Evolutionary conservation across 2,329 filamentous ascomycete species (phyloP), one percentile per base, ranked within the genome.

Genomic region (Hymenoscyphus scutula): DNA sequence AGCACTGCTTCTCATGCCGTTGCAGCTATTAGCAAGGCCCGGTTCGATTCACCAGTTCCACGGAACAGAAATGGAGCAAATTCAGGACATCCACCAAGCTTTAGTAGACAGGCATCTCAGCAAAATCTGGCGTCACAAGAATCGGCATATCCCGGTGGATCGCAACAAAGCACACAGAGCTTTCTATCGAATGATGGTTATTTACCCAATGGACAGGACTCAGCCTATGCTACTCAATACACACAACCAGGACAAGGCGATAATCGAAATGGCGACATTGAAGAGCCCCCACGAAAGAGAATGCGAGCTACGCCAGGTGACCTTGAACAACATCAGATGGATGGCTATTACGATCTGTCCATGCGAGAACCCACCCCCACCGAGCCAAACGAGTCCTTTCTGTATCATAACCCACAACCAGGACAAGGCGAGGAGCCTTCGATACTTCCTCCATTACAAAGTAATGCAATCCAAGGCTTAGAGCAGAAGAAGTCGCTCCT

Each of bases 21-120:
- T 62, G 93, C 92, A 65, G 94, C 95, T 63, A 96, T 99, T 76
- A 97, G 91, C 83, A 97, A 98, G 79, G 94, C 95, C 17, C 86
- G 94, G 13, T 89, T 97, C 70, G 93, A 97, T 74, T 97, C 93
- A 1, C 92, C 93, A 1, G 89, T 84, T 7, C 89, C 89, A 4
- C 82, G 90, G 63, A 81, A 79, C 62, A 83, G 84, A 55, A 79
- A 80, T 19, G 77, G 77, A 34, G 86, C 87, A 10, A 55, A 34
- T 8, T 85, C 85, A 1, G 83, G 87, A 27, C 82, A 88, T 51
- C 85, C 89, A 0, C 83, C 87, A 41, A 87, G 88, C 68, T 89
- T 90, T 69, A 88, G 86, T 72, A 84, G 89, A 61, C 88, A 90
- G 3, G 89, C 88, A 1, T 87, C 88, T 74, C 88, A 91, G 68